Base-by-base conservation (phyloP, 495 filamentous ascomycete species). In the Talaromyces wortmannii region DNA sequence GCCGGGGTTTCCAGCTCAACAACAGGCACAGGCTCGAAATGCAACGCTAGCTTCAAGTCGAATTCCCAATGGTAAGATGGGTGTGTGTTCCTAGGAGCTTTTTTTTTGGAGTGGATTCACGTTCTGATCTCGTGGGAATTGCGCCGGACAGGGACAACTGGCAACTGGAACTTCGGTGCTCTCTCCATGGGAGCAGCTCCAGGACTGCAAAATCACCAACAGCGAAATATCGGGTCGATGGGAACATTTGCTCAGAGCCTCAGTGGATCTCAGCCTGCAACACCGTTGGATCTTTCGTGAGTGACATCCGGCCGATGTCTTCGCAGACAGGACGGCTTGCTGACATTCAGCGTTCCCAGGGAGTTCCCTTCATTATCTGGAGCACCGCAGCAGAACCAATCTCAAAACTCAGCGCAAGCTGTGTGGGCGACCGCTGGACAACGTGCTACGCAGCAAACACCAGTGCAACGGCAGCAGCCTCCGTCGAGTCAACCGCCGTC, bases 281-380 rank as follows among this genome's bases (percentile, higher is more conserved):
- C 88, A 48, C 83, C 88, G 42, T 67, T 94, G 57, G 89, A 94
- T 69, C 74, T 86, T 31, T 90, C 87, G 90, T 92, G 82, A 84
- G 89, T 89, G 36, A 29, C 45, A 49, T 18, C 15, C 48, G 11
- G 18, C 3, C 44, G 17, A 13, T 13, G 36, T 40, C 36, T 8
- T 40, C 31, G 15, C 8, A 31, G 18, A 45, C 52, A 36, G 29
- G 16, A 15, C 40, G 18, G 17, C 52, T 29, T 45, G 33, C 30
- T 52, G 36, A 52, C 44, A 43, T 48, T 32, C 48, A 13, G 50
- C 55, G 52, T 42, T 58, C 47, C 43, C 57, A 95, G 90, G 49
- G 90, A 95, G 64, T 95, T 95, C 59, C 90, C 90, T 43, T 89
- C 87, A 0, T 68, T 95, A 61, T 91, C 87, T 53, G 86, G 84